These are phyloP conservation scores for Aphanomyces cochlioides DNA, from an alignment of 352 stramenopile species.

Conservation along the genomic window DNA sequence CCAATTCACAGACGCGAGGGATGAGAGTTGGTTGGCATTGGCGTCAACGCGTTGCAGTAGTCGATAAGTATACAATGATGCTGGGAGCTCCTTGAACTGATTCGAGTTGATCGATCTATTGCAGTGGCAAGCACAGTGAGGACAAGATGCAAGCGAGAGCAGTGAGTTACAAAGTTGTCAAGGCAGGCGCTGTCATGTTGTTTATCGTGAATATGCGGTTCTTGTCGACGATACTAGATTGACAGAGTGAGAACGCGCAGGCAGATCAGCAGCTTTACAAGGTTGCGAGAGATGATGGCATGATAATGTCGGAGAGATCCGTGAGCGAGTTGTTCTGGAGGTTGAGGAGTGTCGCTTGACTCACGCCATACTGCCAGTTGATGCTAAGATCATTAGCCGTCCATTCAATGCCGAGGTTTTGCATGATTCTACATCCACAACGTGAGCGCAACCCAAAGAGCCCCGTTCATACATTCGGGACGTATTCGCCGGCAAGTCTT, in stretches of 20 bases:
- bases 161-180: not conserved
- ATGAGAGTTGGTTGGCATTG: not conserved
- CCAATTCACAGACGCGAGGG: not conserved
- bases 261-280: not conserved
- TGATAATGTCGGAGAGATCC: conserved; percentile 16
- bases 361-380: not conserved
- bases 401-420: conserved; percentile 3
- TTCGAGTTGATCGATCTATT: no score
- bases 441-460: not conserved
- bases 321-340: conserved; percentile 9
- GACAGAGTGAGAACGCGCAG: not conserved
- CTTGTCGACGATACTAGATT: conserved; percentile 7
- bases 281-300: not conserved
- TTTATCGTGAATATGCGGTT: not conserved
- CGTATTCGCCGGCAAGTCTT: conserved; percentile 12
- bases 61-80: no score
- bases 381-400: conserved; percentile 4
- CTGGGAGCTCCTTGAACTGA: no score
- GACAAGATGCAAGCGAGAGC: not conserved
- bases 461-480: not conserved
- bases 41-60: not conserved
- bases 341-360: not conserved
- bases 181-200: not conserved
- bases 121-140: not conserved
- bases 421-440: not conserved